Conservation (phyloP, 306 rosid species). For the Biancaea sappan region DNA sequence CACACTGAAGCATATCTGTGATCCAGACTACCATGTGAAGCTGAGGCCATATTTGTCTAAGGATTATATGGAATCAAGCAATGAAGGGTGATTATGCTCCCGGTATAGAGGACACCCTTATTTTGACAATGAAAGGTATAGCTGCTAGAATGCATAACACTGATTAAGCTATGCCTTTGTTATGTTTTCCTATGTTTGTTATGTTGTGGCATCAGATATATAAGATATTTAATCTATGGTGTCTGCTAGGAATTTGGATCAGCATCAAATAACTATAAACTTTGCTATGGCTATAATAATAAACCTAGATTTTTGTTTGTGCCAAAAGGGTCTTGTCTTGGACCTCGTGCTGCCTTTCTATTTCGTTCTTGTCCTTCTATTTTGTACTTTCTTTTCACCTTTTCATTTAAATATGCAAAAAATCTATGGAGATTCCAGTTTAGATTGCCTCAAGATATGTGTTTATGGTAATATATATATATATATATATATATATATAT, state of each 20-base stretch:
- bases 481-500: too few relatives aligned
- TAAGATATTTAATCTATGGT: background rate
- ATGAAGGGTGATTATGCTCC: constrained; percentile 88
- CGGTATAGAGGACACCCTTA: constrained; percentile 97
- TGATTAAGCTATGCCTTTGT: constrained; percentile 48
- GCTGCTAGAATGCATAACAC: constrained; percentile 99
- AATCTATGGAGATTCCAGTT: too few relatives aligned
- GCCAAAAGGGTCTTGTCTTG: background rate
- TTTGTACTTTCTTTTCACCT: too few relatives aligned
- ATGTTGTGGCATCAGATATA: constrained; percentile 23
- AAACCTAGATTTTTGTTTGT: constrained; percentile 24
- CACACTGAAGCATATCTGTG: constrained; percentile 85
- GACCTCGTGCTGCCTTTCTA: too few relatives aligned
- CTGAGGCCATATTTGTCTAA: constrained; percentile 72
- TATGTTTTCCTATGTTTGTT: background rate
- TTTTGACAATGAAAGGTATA: constrained; percentile 96
- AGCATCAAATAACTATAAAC: constrained; percentile 21
- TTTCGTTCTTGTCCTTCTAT: too few relatives aligned
- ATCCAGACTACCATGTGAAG: constrained; percentile 71
- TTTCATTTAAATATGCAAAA: too few relatives aligned
- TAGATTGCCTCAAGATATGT: too few relatives aligned
- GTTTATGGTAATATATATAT: too few relatives aligned
- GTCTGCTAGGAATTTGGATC: constrained; percentile 14
- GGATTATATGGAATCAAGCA: constrained; percentile 80
- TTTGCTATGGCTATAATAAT: constrained; percentile 21